Percentiles rank a stretch among this genome's conserved stretches.
phyloP scores from a whole-genome alignment of 169 alveolate genomes.

The Plasmodium knowlesi region DNA sequence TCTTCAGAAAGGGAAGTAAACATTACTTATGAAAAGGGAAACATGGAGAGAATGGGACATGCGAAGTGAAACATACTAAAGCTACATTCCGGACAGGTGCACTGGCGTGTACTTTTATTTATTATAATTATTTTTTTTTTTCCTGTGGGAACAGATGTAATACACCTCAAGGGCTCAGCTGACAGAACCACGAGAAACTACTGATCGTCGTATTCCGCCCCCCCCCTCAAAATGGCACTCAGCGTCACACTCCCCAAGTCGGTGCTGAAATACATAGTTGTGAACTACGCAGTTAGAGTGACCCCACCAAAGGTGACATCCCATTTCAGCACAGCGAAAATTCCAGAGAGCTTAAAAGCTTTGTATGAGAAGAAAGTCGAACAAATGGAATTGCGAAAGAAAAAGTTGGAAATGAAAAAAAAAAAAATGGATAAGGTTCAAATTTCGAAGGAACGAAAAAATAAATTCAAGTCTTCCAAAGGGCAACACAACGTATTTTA shows the following conservation, averaged over 20 bases:
- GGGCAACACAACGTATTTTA: constrained; percentile 71
- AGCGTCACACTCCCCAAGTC: neutral
- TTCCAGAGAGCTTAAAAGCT: constrained; percentile 55
- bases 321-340: constrained; percentile 21
- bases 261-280: neutral
- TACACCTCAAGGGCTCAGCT: neutral
- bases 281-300: neutral
- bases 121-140: no score
- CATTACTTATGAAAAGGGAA: neutral
- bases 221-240: neutral
- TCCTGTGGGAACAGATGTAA: neutral
- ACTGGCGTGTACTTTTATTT: neutral
- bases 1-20: neutral
- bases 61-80: neutral
- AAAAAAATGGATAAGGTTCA: constrained; percentile 59
- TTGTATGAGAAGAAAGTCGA: constrained; percentile 69
- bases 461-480: constrained; percentile 65
- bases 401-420: constrained; percentile 44
- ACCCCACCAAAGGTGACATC: neutral
- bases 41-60: neutral
- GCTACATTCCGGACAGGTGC: neutral
- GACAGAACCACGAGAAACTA: neutral
- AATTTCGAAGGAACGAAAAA: constrained; percentile 65
- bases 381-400: constrained; percentile 60
- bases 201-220: neutral